Evolutionary conservation across 164 flowering plant genomes (phyloP), one percentile per base, ranked within the genome.

Genomic region (Nymphaea colorata): DNA sequence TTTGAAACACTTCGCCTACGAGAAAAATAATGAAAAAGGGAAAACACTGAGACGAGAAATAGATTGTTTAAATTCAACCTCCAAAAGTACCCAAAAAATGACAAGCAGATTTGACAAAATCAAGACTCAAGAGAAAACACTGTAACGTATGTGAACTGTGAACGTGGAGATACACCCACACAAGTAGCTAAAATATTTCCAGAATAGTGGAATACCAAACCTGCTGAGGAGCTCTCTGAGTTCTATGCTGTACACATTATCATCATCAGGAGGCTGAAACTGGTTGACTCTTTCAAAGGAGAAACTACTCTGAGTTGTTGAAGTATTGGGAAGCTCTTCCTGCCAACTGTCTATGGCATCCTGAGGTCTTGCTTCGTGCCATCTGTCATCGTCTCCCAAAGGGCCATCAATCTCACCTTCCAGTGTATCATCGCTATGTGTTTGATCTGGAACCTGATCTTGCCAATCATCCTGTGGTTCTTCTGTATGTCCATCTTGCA

Each of bases 171-270:
- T 25, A 25, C 36, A 25, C 36, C 36, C 36, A 25, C 36, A 25
- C 36, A 25, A 25, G 36, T 25, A 25, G 1, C 36, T 25, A 25
- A 25, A 25, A 25, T 25, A 25, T 25, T 25, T 25, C 36, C 36
- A 25, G 36, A 25, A 51, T 51, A 15, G 57, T 51, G 4, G 57
- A 57, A 16, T 17, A 60, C 18, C 53, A 5, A 73, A 92, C 99
- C 99, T 92, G 94, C 98, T 86, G 18, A 92, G 73, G 44, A 95
- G 91, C 71, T 95, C 99, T 75, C 99, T 86, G 61, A 95, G 98
- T 79, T 95, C 99, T 96, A 95, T 92, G 71, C 96, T 92, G 67
- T 95, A 92, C 68, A 92, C 98, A 75, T 86, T 92, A 71, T 95
- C 98, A 80, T 95, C 97, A 71, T 92, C 97, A 36, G 96, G 97